A percentile compares a stretch with the other conserved stretches of the same genome.
phyloP scores from a whole-genome alignment of 768 basidiomycete species.

The Macrolepiota dolichaula region DNA sequence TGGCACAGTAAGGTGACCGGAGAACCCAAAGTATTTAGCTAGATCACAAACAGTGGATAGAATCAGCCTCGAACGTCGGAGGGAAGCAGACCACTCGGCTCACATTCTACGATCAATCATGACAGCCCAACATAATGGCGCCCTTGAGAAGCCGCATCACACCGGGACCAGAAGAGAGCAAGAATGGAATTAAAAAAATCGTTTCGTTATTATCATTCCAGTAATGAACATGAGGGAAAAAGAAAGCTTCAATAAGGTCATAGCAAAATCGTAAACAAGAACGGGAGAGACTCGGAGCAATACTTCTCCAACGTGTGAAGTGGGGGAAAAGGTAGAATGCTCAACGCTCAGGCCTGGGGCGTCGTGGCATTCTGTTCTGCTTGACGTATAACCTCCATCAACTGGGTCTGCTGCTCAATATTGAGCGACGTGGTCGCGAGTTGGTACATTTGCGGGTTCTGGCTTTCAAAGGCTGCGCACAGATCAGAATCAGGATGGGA shows the following conservation, averaged over 20 bases:
- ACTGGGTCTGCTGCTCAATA: conserved; percentile 72
- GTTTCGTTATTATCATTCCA: conserved; percentile 6
- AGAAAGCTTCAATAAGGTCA: background rate
- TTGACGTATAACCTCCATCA: conserved; percentile 83
- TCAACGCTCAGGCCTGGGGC: conserved; percentile 18
- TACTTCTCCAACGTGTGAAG: background rate
- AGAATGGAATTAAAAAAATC: conserved; percentile 4
- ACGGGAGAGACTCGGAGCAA: background rate
- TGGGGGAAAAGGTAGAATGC: background rate
- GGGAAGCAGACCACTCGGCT: no score
- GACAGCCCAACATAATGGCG: background rate
- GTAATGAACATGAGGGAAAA: background rate
- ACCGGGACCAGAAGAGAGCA: background rate
- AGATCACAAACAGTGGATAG: no score
- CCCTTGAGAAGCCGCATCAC: background rate
- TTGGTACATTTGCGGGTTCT: conserved; percentile 66
- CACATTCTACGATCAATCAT: background rate
- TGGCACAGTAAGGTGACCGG: no score
- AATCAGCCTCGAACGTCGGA: no score
- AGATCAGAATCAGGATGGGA: background rate
- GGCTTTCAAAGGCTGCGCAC: conserved; percentile 66
- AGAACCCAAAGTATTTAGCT: no score
- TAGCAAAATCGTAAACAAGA: background rate
- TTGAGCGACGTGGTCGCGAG: conserved; percentile 67
- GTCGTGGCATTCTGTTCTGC: conserved; percentile 44